Percentiles rank a stretch among this genome's conserved stretches.
phyloP scores from a whole-genome alignment of 2,329 filamentous ascomycete genomes.

The Rhynchosporium graminicola region DNA sequence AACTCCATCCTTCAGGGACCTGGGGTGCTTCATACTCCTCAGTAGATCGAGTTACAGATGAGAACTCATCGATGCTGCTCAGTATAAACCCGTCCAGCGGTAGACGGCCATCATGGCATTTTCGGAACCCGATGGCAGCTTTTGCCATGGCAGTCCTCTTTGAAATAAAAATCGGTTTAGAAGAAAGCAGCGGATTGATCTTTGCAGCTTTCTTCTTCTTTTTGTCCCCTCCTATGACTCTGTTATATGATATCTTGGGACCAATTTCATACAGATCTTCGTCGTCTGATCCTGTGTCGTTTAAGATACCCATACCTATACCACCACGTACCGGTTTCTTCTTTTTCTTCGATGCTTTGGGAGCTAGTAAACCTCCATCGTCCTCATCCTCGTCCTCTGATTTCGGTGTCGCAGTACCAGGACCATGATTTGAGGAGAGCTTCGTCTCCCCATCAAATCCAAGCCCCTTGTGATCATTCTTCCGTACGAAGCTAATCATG shows the following conservation, averaged over 20 bases:
- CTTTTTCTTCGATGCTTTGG: constrained; percentile 49
- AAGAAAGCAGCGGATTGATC: constrained; percentile 63
- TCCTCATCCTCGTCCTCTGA: constrained; percentile 51
- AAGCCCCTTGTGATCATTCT: constrained; percentile 69
- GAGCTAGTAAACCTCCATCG: constrained; percentile 29
- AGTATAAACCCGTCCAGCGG: constrained; percentile 81
- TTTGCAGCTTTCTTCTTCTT: constrained; percentile 68
- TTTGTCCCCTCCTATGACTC: constrained; percentile 77
- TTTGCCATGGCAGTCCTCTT: constrained; percentile 56
- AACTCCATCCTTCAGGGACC: constrained; percentile 68
- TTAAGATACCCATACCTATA: constrained; percentile 85
- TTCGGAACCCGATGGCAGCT: constrained; percentile 53
- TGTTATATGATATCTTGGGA: constrained; percentile 85
- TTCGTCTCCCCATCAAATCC: constrained; percentile 63
- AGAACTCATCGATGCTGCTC: constrained; percentile 52
- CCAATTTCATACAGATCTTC: constrained; percentile 94
- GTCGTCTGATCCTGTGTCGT: constrained; percentile 92
- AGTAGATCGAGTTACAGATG: constrained; percentile 47
- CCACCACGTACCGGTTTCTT: constrained; percentile 58
- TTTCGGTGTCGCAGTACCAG: constrained; percentile 38
- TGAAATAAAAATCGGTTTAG: constrained; percentile 74
- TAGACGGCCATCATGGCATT: constrained; percentile 80
- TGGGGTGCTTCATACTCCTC: constrained; percentile 61
- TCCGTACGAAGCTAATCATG: constrained; percentile 66
- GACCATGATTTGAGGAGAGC: constrained; percentile 44